These are phyloP conservation scores for Oryza rufipogon DNA, from an alignment of 176 grass and related monocot species.

Conservation along the genomic window DNA sequence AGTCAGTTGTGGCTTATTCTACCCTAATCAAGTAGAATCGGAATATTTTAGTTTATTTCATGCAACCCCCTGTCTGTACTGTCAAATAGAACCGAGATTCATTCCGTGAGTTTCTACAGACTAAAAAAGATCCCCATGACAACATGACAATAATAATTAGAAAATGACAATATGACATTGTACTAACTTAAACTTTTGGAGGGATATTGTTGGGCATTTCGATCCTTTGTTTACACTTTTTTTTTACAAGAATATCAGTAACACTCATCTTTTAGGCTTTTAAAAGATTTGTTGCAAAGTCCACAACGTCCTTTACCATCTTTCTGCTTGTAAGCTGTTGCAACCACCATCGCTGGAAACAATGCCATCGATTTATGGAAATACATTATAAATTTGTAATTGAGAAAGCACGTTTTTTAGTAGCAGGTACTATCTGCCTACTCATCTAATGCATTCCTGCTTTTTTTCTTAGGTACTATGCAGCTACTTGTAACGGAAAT, in stretches of 20 bases:
- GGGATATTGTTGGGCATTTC: background rate
- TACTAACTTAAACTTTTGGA: constrained; percentile 12
- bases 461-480: background rate
- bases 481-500: constrained; percentile 32
- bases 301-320: background rate
- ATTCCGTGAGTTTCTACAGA: background rate
- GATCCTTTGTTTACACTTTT: background rate
- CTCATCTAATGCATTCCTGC: background rate
- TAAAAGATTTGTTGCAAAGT: constrained; percentile 2
- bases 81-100: too few relatives aligned
- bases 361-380: background rate
- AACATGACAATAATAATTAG: background rate
- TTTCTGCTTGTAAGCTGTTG: constrained; percentile 14
- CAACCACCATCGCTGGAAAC: background rate
- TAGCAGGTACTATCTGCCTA: background rate
- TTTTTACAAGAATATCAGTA: background rate
- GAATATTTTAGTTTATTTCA: background rate
- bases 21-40: background rate
- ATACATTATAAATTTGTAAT: background rate
- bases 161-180: background rate
- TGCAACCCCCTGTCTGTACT: background rate
- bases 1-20: constrained; percentile 15
- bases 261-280: background rate
- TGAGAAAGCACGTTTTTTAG: background rate
- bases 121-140: background rate